A percentile compares a stretch with the other conserved stretches of the same genome.
Evolutionary conservation across 805 yeast species (phyloP).

Genomic region (Aciculoconidium aculeatum): DNA sequence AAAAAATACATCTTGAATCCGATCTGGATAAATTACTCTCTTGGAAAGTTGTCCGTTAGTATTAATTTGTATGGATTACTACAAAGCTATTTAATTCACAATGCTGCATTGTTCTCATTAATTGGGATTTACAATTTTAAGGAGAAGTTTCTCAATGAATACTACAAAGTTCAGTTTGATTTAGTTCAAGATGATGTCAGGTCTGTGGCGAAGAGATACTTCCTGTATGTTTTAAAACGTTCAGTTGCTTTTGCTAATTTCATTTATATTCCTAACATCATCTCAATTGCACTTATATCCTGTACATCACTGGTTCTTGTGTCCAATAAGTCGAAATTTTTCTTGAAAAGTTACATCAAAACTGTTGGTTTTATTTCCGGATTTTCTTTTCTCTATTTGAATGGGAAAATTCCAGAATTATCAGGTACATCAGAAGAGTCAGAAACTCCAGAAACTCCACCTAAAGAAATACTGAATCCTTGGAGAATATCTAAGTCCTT

Average conservation of each 20-base stretch:
- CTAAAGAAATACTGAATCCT: slow-evolving; percentile 10
- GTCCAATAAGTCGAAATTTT: slow-evolving; percentile 16
- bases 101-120: slow-evolving; percentile 14
- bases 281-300: slow-evolving; percentile 28
- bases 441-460: not conserved
- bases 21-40: slow-evolving; percentile 34
- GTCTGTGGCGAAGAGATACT: slow-evolving; percentile 13
- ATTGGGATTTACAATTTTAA: slow-evolving; percentile 17
- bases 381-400: slow-evolving; percentile 19
- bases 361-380: slow-evolving; percentile 30
- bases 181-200: slow-evolving; percentile 6
- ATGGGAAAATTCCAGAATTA: slow-evolving; percentile 7
- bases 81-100: slow-evolving; percentile 21
- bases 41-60: slow-evolving; percentile 19
- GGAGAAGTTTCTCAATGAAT: slow-evolving; percentile 15
- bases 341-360: slow-evolving; percentile 31
- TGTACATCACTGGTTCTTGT: slow-evolving; percentile 25
- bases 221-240: slow-evolving; percentile 15
- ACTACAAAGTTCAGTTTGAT: slow-evolving; percentile 16
- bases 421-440: not conserved
- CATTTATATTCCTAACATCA: slow-evolving; percentile 30
- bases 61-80: slow-evolving; percentile 26
- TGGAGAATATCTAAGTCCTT: slow-evolving; percentile 20
- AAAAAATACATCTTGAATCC: slow-evolving; percentile 31
- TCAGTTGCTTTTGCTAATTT: slow-evolving; percentile 30